These are phyloP conservation scores for Aspergillus spinulosporus DNA, from an alignment of 2,329 filamentous ascomycete genomes.

Conservation along the genomic window DNA sequence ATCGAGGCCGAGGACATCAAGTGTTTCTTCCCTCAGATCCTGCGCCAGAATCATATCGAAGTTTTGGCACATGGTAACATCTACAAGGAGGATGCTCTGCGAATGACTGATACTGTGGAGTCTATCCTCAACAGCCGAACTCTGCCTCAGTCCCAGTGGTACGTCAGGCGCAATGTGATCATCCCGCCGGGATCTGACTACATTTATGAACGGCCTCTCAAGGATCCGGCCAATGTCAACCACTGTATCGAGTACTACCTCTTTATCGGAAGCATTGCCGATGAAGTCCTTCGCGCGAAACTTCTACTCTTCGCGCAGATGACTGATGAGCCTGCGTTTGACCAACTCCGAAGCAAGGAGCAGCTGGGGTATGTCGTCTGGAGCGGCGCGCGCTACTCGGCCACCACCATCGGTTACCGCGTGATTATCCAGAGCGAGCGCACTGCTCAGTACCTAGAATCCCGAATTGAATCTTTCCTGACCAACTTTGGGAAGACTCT, in stretches of 20 bases:
- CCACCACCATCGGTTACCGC: conserved; percentile 78
- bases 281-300: conserved; percentile 71
- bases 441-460: conserved; percentile 78
- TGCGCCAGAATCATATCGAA: conserved; percentile 84
- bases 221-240: conserved; percentile 86
- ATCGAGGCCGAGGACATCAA: conserved; percentile 74
- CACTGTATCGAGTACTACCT: conserved; percentile 80
- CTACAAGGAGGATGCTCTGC: conserved; percentile 88
- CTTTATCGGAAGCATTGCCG: conserved; percentile 66
- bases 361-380: conserved; percentile 97
- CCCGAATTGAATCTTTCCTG: conserved; percentile 84
- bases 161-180: conserved; percentile 72
- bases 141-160: conserved; percentile 77
- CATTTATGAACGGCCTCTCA: conserved; percentile 75
- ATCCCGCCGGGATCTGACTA: conserved; percentile 79
- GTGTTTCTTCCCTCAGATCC: conserved; percentile 74
- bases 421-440: conserved; percentile 94
- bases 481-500: conserved; percentile 65
- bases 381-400: conserved; percentile 69
- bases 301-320: conserved; percentile 83
- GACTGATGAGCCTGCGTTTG: conserved; percentile 88
- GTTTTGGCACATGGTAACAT: conserved; percentile 87
- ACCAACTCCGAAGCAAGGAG: conserved; percentile 93
- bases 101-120: conserved; percentile 80
- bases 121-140: conserved; percentile 70